Base-by-base conservation (phyloP, 169 alveolate species). In the Cryptosporidium andersoni region DNA sequence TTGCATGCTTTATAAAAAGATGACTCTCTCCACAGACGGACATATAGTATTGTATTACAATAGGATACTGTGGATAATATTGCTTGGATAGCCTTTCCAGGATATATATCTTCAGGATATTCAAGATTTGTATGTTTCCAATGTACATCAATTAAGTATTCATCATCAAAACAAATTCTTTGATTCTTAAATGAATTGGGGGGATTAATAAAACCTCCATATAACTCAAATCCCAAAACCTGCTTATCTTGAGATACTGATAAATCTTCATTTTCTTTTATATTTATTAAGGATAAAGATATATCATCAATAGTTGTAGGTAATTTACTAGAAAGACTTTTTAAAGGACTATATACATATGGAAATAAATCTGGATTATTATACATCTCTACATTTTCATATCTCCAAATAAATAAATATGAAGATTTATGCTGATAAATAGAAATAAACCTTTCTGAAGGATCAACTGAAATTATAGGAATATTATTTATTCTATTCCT, bases 21-120 rank as follows among this genome's bases (percentile, higher is more conserved):
- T 16, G 85, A 56, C 25, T 74, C 85, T 12, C 85, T 53, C 85
- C 85, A 74, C 8, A 74, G 55, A 25, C 68, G 25, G 7, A 74
- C 45, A 74, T 55, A 40, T 14, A 74, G 55, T 5, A 58, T 63
- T 5, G 47, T 51, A 40, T 43, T 62, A 6, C 1, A 45, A 36
- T 64, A 58, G 6, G 85, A 56, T 40, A 74, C 60, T 2, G 43
- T 74, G 5, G 74, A 34, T 40, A 74, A 74, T 3, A 55, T 36
- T 6, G 85, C 55, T 43, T 58, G 12, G 11, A 58, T 68, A 40
- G 56, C 43, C 7, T 58, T 74, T 37, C 85, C 85, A 0, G 74
- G 74, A 40, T 40, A 51, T 47, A 14, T 56, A 58, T 74, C 60
- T n/a, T 58, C 43, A 16, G 45, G 25, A 14, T 48, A 66, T 4